These are phyloP conservation scores for Pestalotiopsis sp. DNA, from an alignment of 2,329 filamentous ascomycete genomes.

Conservation along the genomic window DNA sequence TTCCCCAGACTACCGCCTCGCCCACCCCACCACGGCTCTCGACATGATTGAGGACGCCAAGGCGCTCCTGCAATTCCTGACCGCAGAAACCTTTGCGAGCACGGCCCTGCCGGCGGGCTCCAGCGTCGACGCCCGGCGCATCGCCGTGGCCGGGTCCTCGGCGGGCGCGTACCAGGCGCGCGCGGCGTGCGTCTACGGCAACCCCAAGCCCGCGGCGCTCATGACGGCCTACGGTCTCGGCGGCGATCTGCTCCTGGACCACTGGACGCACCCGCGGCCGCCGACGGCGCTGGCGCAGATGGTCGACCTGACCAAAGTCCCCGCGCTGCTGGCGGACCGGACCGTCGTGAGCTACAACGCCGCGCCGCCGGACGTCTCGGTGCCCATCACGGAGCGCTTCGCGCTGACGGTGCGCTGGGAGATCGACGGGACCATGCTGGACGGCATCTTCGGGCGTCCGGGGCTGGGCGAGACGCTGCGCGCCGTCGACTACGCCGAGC, in stretches of 20 bases:
- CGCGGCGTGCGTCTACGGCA: constrained; percentile 6
- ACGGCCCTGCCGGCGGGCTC: neutral
- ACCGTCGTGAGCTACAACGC: constrained; percentile 6
- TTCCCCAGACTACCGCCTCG: constrained; percentile 10
- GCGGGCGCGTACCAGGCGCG: constrained; percentile 8
- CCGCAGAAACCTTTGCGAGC: neutral
- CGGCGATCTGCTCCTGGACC: constrained; percentile 12
- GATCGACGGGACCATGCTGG: constrained; percentile 9
- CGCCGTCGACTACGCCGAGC: neutral
- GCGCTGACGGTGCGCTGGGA: constrained; percentile 13
- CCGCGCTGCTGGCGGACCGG: constrained; percentile 1
- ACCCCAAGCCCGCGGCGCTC: neutral
- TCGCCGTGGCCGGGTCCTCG: constrained; percentile 8
- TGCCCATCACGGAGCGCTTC: constrained; percentile 2
- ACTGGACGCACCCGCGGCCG: constrained; percentile 2
- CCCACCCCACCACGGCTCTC: constrained; percentile 2
- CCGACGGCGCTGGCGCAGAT: neutral
- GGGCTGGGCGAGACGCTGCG: neutral
- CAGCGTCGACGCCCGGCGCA: neutral
- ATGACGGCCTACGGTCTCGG: constrained; percentile 9
- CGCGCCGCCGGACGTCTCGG: neutral
- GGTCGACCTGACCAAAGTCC: constrained; percentile 1
- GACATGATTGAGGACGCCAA: constrained; percentile 12
- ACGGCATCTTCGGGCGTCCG: neutral
- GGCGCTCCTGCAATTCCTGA: constrained; percentile 2